These are phyloP conservation scores for Mrakia blollopis DNA, from an alignment of 768 basidiomycete species.

Conservation along the genomic window DNA sequence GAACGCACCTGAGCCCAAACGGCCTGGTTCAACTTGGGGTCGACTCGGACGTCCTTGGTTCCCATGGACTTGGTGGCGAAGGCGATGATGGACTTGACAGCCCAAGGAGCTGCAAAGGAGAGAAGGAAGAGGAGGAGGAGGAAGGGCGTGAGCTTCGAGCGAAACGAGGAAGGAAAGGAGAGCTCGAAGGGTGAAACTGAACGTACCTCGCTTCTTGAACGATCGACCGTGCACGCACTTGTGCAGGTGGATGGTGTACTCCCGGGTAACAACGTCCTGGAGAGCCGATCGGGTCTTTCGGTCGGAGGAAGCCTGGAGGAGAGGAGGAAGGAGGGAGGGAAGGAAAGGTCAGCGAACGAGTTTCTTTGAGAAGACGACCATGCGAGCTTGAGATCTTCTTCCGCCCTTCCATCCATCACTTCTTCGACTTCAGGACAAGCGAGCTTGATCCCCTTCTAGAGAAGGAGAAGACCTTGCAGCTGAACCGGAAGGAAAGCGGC, in stretches of 20 bases:
- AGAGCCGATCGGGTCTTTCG: constrained; percentile 78
- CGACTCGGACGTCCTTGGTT: constrained; percentile 84
- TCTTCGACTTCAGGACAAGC: too few relatives aligned
- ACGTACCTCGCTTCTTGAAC: constrained; percentile 31
- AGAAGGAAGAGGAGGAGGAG: constrained; percentile 4
- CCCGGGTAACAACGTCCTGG: constrained; percentile 94
- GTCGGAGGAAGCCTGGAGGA: constrained; percentile 18
- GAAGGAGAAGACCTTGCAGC: neutral
- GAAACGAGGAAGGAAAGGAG: neutral
- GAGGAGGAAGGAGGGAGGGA: neutral
- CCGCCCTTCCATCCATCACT: neutral
- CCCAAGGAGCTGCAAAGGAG: constrained; percentile 64
- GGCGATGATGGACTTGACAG: constrained; percentile 85
- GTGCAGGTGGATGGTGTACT: constrained; percentile 98
- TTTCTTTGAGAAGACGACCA: neutral
- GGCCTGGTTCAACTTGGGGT: constrained; percentile 93
- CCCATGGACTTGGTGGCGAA: constrained; percentile 96
- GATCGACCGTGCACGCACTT: constrained; percentile 51
- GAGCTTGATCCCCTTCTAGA: neutral
- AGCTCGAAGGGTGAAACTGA: neutral
- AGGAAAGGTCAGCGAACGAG: constrained; percentile 12
- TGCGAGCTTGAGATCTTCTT: neutral
- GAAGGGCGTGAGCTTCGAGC: neutral
- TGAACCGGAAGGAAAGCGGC: neutral
- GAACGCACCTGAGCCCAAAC: constrained; percentile 65